Percentiles rank a stretch among this genome's conserved stretches.
These are phyloP conservation scores for Violaceomyces palustris DNA, from an alignment of 1,284 basidiomycete species.

Conservation along the genomic window DNA sequence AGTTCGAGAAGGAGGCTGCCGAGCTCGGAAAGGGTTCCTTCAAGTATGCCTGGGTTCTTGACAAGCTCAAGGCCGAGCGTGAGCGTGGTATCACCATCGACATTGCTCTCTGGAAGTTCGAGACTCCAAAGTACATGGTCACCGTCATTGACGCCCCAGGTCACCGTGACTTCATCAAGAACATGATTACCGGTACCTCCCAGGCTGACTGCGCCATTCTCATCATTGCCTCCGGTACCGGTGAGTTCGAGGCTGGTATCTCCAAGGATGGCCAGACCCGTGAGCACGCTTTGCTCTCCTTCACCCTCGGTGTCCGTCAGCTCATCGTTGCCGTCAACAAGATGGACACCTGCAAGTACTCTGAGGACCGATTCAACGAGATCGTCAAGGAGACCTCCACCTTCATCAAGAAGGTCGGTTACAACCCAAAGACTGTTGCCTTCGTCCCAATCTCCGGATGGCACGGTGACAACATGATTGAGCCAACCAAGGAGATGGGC, in stretches of 20 bases:
- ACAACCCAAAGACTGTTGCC: constrained; percentile 97
- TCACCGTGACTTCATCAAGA: constrained; percentile 99
- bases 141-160: constrained; percentile 96
- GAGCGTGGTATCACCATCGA: constrained; percentile 99
- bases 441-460: constrained; percentile 99
- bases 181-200: constrained; percentile 71
- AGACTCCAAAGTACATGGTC: constrained; percentile 55
- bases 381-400: constrained; percentile 98
- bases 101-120: constrained; percentile 66
- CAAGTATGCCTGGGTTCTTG: constrained; percentile 96
- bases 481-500: constrained; percentile 74
- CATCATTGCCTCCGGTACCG: constrained; percentile 97
- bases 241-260: constrained; percentile 99
- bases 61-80: constrained; percentile 99
- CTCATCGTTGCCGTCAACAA: constrained; percentile 99
- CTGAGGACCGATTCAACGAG: constrained; percentile 99
- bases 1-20: constrained; percentile 99
- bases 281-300: constrained; percentile 99
- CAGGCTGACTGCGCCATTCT: constrained; percentile 99
- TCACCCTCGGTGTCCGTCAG: constrained; percentile 99
- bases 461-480: constrained; percentile 99
- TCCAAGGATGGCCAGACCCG: constrained; percentile 99
- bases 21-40: constrained; percentile 99
- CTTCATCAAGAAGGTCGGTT: constrained; percentile 99
- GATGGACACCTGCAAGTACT: constrained; percentile 99